phyloP scores from a whole-genome alignment of 805 yeast genomes.

The Lipomyces spencermartinsiae region DNA sequence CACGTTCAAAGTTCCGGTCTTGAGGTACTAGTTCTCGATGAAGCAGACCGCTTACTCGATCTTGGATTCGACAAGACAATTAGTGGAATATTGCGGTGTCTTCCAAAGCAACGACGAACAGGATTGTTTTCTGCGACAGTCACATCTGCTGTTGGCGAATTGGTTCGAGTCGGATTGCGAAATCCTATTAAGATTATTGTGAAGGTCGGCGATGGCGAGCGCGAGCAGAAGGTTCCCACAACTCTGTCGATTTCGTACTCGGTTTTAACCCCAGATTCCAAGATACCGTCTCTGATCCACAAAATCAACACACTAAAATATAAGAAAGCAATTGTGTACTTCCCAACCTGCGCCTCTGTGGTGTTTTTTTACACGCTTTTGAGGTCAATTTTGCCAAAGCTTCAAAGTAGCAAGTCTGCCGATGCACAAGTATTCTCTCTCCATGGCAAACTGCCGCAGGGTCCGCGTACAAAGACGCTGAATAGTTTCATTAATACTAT shows the following conservation, averaged over 20 bases:
- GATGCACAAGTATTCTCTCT: slow-evolving; percentile 66
- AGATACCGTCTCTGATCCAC: slow-evolving; percentile 64
- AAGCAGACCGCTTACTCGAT: slow-evolving; percentile 89
- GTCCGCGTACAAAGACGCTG: slow-evolving; percentile 76
- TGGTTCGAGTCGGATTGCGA: slow-evolving; percentile 87
- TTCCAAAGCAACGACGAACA: slow-evolving; percentile 92
- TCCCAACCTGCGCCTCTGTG: slow-evolving; percentile 89
- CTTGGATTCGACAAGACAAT: slow-evolving; percentile 74
- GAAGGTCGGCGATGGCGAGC: slow-evolving; percentile 52
- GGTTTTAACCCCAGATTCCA: slow-evolving; percentile 62
- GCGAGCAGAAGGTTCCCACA: slow-evolving; percentile 59
- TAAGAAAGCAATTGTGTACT: slow-evolving; percentile 85
- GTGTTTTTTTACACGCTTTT: slow-evolving; percentile 68
- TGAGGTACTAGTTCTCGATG: slow-evolving; percentile 83
- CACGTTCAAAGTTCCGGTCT: slow-evolving; percentile 66
- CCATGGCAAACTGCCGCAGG: slow-evolving; percentile 89
- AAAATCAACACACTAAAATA: slow-evolving; percentile 61
- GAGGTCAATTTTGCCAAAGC: slow-evolving; percentile 38
- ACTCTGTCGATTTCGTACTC: slow-evolving; percentile 68
- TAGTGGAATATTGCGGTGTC: slow-evolving; percentile 63
- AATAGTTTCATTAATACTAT: slow-evolving; percentile 58
- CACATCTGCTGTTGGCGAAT: slow-evolving; percentile 75
- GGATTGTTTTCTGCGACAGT: slow-evolving; percentile 95
- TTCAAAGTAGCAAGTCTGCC: slow-evolving; percentile 32
- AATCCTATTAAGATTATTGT: slow-evolving; percentile 91